phyloP scores from a whole-genome alignment of 2,329 filamentous ascomycete species.

The Aaosphaeria arxii region DNA sequence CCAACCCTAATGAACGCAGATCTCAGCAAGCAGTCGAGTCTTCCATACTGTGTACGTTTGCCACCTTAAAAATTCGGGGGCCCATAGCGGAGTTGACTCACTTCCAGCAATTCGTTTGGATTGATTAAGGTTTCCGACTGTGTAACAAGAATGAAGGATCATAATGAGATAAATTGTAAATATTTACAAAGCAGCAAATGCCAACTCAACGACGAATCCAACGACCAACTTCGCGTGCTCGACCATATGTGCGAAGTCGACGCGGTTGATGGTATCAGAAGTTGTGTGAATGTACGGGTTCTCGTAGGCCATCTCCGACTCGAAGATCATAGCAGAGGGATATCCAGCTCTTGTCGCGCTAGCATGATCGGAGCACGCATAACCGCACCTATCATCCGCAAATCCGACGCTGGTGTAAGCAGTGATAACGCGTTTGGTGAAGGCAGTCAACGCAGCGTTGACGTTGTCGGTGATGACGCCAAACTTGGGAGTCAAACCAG shows the following conservation, averaged over 20 bases:
- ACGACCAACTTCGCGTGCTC: slow-evolving; percentile 80
- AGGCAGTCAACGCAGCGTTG: slow-evolving; percentile 72
- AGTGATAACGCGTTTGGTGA: slow-evolving; percentile 82
- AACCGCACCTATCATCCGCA: slow-evolving; percentile 82
- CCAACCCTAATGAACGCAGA: no score
- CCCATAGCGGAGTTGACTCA: no score
- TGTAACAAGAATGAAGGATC: no score
- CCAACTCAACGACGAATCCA: slow-evolving; percentile 75
- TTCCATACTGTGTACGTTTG: no score
- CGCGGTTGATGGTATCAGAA: slow-evolving; percentile 63
- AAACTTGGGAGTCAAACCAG: slow-evolving; percentile 75
- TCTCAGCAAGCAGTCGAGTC: no score
- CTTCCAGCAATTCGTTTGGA: no score
- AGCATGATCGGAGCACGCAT: slow-evolving; percentile 74
- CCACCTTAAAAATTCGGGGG: no score
- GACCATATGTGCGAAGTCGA: slow-evolving; percentile 82
- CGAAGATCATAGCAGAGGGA: slow-evolving; percentile 4
- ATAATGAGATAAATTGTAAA: no score
- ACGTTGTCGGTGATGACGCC: slow-evolving; percentile 92
- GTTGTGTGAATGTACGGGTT: slow-evolving; percentile 66
- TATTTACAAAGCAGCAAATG: slow-evolving; percentile 50
- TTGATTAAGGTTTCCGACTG: no score
- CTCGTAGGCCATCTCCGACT: slow-evolving; percentile 3
- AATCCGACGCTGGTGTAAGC: slow-evolving; percentile 64
- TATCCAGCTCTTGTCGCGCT: slow-evolving; percentile 70